A percentile compares a stretch with the other conserved stretches of the same genome.
phyloP scores from a whole-genome alignment of 2,329 filamentous ascomycete genomes.

The Paraphoma chrysanthemicola region DNA sequence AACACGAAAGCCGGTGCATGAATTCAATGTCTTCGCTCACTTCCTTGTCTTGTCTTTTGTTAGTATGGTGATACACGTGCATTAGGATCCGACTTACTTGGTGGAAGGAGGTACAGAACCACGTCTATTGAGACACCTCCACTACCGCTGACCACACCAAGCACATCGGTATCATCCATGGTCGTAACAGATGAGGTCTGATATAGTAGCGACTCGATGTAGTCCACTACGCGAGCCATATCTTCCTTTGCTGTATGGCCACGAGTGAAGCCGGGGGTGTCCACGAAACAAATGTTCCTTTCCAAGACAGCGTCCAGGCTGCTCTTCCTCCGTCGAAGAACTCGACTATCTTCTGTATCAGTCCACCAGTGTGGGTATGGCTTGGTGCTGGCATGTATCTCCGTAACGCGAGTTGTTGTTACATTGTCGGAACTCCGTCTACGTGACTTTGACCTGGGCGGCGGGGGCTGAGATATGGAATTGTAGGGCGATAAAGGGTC shows the following conservation, averaged over 20 bases:
- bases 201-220: slow-evolving; percentile 74
- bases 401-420: slow-evolving; percentile 41
- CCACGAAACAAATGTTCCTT: slow-evolving; percentile 91
- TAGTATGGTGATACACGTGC: slow-evolving; percentile 7
- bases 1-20: slow-evolving; percentile 70
- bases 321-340: slow-evolving; percentile 68
- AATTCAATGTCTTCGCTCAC: slow-evolving; percentile 71
- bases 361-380: slow-evolving; percentile 90
- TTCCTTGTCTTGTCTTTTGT: slow-evolving; percentile 40
- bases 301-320: slow-evolving; percentile 80
- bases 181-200: slow-evolving; percentile 67
- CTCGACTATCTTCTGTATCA: slow-evolving; percentile 72
- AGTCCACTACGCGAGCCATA: slow-evolving; percentile 60
- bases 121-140: slow-evolving; percentile 86
- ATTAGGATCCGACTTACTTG: slow-evolving; percentile 61
- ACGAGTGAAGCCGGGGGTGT: slow-evolving; percentile 71
- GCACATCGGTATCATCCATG: slow-evolving; percentile 75
- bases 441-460: slow-evolving; percentile 32
- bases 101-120: slow-evolving; percentile 80
- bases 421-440: slow-evolving; percentile 28
- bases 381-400: slow-evolving; percentile 55
- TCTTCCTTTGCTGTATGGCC: slow-evolving; percentile 46
- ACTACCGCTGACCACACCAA: slow-evolving; percentile 78
- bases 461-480: slow-evolving; percentile 32
- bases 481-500: slow-evolving; percentile 64